These are phyloP conservation scores for Cucurbita ficifolia DNA, from an alignment of 306 rosid genomes.

Conservation along the genomic window DNA sequence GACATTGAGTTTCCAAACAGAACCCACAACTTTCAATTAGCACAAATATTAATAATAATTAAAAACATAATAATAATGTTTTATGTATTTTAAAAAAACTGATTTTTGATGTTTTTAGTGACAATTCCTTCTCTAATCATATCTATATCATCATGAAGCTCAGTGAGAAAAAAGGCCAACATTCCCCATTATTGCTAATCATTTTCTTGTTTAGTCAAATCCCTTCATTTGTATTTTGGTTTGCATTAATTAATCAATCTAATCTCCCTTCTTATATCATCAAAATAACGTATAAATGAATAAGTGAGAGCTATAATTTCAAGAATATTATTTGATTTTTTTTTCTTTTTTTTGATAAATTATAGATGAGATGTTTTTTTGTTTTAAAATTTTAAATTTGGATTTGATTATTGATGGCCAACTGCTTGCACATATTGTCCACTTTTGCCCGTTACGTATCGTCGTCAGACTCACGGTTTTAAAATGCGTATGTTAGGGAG, in stretches of 20 bases:
- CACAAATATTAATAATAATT: not conserved
- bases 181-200: constrained; percentile 12
- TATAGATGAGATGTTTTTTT: not conserved
- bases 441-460: no score
- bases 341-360: not conserved
- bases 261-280: not conserved
- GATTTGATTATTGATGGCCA: not conserved
- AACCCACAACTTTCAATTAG: constrained; percentile 5
- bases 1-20: constrained; percentile 34
- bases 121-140: constrained; percentile 43
- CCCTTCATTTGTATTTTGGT: constrained; percentile 6
- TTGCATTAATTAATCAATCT: constrained; percentile 4
- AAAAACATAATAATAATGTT: no score
- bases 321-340: not conserved
- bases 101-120: not conserved
- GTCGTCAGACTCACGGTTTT: no score
- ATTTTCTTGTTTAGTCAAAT: constrained; percentile 33
- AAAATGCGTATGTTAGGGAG: no score
- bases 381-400: not conserved
- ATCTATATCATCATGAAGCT: constrained; percentile 42
- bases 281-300: not conserved
- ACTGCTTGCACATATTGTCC: no score
- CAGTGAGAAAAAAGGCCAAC: constrained; percentile 30
- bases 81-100: constrained; percentile 2
- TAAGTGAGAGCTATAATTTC: not conserved